Base-by-base conservation (phyloP, 305 asterid species). In the Fraxinus ornus region DNA sequence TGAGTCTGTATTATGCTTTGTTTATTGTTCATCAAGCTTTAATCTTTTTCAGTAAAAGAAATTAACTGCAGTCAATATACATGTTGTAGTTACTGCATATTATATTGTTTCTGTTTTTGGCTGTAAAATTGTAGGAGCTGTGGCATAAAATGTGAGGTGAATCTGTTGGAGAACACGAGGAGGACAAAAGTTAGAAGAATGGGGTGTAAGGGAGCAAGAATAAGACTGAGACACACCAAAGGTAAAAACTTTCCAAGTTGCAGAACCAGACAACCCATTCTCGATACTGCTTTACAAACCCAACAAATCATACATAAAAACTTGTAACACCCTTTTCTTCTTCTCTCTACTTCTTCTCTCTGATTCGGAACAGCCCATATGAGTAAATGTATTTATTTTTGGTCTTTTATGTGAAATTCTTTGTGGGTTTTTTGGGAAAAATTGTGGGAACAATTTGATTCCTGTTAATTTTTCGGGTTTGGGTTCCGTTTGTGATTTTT, bases 231-330 rank as follows among this genome's bases (percentile, higher is more conserved):
- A 71, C 77, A 33, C 77, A 30, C 75, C 75, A 70, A 62, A 8
- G 80, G 76, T 76, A 26, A 57, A 47, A 32, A 62, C 15, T 60
- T 79, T 81, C 76, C 86, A 86, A 86, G 83, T 84, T 81, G 84
- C 81, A 85, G 88, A 82, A 87, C 79, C 81, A 80, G 89, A 87
- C 89, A 87, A 82, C 83, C 77, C 83, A 82, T 84, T 82, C 84
- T 80, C 75, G 32, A 28, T 26, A 70, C 85, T 79, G 78, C 89
- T 86, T 86, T 88, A 88, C 89, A 83, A 84, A 87, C 87, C 88
- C 76, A 60, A 82, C 80, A 84, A 80, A 39, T 21, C 37, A 32
- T 33, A 36, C 32, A 62, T 62, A 62, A 33, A 24, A 62, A 62
- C 15, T 62, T 62, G 72, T 62, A 22, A 9, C 7, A 12, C 17